Conservation (phyloP, 2,329 filamentous ascomycete genomes). For the Neopestalotiopsis sp. region DNA sequence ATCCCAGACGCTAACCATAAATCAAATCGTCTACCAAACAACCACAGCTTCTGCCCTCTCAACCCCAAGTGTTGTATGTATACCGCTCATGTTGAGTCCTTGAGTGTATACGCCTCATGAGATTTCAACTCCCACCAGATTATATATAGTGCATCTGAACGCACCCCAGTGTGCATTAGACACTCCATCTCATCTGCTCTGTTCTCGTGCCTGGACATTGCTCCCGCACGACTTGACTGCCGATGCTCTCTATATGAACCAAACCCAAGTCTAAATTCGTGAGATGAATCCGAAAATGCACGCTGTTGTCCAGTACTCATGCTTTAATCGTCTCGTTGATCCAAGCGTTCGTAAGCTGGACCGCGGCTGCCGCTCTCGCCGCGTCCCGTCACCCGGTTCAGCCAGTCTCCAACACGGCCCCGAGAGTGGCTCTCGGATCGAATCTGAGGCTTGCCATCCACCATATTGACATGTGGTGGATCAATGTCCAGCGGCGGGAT, state of each 20-base stretch:
- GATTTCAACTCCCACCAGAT: neutral
- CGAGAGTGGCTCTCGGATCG: constrained; percentile 38
- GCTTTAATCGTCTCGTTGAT: constrained; percentile 44
- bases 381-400: constrained; percentile 46
- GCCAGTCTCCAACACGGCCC: constrained; percentile 54
- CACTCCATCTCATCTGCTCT: neutral
- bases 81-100: neutral
- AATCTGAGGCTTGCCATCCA: constrained; percentile 47
- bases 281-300: constrained; percentile 20
- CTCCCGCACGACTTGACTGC: neutral
- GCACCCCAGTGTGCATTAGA: neutral
- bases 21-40: neutral
- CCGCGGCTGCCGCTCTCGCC: constrained; percentile 36
- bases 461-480: constrained; percentile 67
- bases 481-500: constrained; percentile 86
- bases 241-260: constrained; percentile 17
- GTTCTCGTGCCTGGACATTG: neutral
- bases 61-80: neutral
- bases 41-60: neutral
- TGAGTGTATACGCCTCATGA: neutral
- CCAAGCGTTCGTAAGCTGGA: constrained; percentile 44
- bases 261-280: constrained; percentile 24
- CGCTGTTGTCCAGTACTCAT: neutral
- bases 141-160: neutral
- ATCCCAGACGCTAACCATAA: neutral